Base-by-base conservation (phyloP, 1,139 yeast genomes). In the Blastobotrys aristatus region DNA sequence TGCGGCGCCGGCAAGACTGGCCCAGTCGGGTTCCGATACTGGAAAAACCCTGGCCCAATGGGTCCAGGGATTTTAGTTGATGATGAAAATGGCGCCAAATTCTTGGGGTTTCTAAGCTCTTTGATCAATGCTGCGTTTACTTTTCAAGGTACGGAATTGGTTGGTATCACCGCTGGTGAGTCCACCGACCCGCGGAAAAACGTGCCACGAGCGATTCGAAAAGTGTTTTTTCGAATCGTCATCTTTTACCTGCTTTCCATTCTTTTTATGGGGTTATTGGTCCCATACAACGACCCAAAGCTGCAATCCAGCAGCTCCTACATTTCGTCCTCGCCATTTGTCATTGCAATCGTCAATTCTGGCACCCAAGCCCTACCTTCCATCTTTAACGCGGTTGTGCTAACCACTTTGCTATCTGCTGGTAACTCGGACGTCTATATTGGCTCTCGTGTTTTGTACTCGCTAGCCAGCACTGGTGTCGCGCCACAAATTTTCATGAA, bases 271-370 rank as follows among this genome's bases (percentile, higher is more conserved):
- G 90, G 92, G 50, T 74, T 84, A 79, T 77, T 85, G 65, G 92
- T 85, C 46, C 80, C 89, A 32, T 80, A 82, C 54, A 76, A 74
- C 57, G 90, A 84, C 64, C 78, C 79, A 36, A 63, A 70, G 52
- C 72, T 82, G 57, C 53, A 66, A 22, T 70, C 74, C 22, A 61
- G 63, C 1, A 63, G 58, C 30, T 73, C 75, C 13, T 73, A 78
- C 49, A 87, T 87, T 16, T 74, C 83, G 49, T 87, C 90, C n/a
- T 84, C 92, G 16, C 94, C 95, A 38, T 84, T 84, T 62, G 82
- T 75, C 47, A 76, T 78, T 54, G 82, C 82, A 29, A 75, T 77
- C 44, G 64, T 76, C 55, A 82, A 82, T 64, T 77, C 86, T 2
- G 90, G 92, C 41, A 85, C 92, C 70, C 34, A 47, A 14, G 75